Evolutionary conservation across 805 yeast genomes (phyloP), one percentile per base, ranked within the genome.

Genomic region (Kregervanrija delftensis): DNA sequence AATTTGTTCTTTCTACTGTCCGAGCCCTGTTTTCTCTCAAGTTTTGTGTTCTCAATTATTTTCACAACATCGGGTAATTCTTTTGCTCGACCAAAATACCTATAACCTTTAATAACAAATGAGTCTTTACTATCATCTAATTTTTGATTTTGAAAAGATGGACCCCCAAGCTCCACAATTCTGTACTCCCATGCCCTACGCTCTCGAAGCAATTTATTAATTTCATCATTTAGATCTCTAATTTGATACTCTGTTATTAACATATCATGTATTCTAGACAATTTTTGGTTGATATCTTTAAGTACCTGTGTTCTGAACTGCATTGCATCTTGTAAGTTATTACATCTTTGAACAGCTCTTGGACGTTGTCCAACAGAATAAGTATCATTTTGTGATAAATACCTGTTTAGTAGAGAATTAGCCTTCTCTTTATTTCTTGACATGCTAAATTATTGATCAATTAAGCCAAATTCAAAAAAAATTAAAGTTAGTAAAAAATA

Each of bases 21-120:
- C 8, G 45, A n/a, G 44, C 47, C 35, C 48, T 51, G 31, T 46
- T 54, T 32, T 42, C 55, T 37, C 55, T 59, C 44, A 30, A 51
- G 50, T 34, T 44, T 55, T 38, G 44, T 57, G 52, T 67, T 59
- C 42, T 68, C 67, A 14, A 79, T 49, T 16, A 76, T 49, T 46
- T 71, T 71, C 42, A 71, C 66, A 8, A 84, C 90, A 49, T 86
- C 96, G 0, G 88, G 84, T 8, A 89, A 64, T 37, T 87, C 91
- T 42, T 77, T 71, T 0, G 96, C 96, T 40, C 96, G 64, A 0
- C 97, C 97, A 63, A 79, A 90, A 61, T 85, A 90, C 44, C 83
- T 66, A 50, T 78, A 79, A 0, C 88, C 88, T 35, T 73, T 67
- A 1, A 75, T 58, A 5, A 44, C 37, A 12, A 40, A 32, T 1